A percentile compares a stretch with the other conserved stretches of the same genome.
phyloP scores from a whole-genome alignment of 1,284 basidiomycete species.

The Microbotryum intermedium region DNA sequence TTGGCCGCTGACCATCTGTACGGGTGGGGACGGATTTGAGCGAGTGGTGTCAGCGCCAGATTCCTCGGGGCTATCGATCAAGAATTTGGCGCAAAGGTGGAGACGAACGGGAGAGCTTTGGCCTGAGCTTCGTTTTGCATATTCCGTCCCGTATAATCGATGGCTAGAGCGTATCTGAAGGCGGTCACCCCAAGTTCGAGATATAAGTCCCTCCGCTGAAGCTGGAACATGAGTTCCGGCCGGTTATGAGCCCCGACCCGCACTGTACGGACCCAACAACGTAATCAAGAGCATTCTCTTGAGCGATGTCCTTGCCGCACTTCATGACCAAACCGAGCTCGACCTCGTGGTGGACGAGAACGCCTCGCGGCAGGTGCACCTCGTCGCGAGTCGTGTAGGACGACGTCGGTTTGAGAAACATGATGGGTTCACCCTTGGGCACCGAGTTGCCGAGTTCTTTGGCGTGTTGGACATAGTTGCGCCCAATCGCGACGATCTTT shows the following conservation, averaged over 20 bases:
- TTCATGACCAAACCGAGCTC: too few relatives aligned
- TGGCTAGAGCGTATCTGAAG: not conserved
- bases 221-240: too few relatives aligned
- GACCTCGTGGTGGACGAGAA: not conserved
- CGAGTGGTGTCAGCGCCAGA: too few relatives aligned
- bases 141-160: constrained; percentile 50
- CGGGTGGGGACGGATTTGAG: constrained; percentile 31
- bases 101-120: constrained; percentile 60
- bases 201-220: too few relatives aligned
- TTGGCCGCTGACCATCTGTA: constrained; percentile 36
- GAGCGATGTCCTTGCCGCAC: too few relatives aligned
- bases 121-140: constrained; percentile 87
- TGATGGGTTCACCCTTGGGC: constrained; percentile 82
- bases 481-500: constrained; percentile 21
- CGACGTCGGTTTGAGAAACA: constrained; percentile 92
- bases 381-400: constrained; percentile 66
- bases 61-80: too few relatives aligned
- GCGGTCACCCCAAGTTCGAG: too few relatives aligned
- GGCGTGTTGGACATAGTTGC: constrained; percentile 20
- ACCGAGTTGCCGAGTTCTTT: constrained; percentile 69
- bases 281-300: too few relatives aligned
- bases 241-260: too few relatives aligned
- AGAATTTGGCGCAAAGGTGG: constrained; percentile 62
- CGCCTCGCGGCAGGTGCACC: constrained; percentile 50
- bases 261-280: too few relatives aligned